Base-by-base conservation (phyloP, 768 basidiomycete species). In the Porpolomopsis calyptriformis region DNA sequence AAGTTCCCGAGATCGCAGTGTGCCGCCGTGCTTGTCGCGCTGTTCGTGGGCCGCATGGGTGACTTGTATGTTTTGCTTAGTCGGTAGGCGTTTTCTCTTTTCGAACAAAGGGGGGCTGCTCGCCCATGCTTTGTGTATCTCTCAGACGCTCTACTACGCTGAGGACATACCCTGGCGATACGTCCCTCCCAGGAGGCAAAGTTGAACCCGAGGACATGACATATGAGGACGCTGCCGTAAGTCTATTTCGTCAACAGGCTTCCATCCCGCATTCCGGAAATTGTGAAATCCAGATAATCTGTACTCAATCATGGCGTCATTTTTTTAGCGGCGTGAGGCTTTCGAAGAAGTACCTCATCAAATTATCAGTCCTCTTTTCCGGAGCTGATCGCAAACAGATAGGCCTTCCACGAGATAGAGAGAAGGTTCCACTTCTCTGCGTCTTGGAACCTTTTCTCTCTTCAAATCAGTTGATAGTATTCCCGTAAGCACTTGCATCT, bases 31-130 rank as follows among this genome's bases (percentile, higher is more conserved):
- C 72, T 91, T 8, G 82, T 91, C 1, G 85, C 87, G 9, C 56
- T 94, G 40, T 94, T 94, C 49, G 78, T 90, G 2, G 91, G 91
- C 0, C 68, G 90, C 5, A 70, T 72, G 24, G 90, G 91, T 4
- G 87, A 93, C 53, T 56, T 94, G 20, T 86, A 91, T 53, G 91
- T 93, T 3, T 58, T 92, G 24, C 71, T 93, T n/a, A 88, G 77
- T 55, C 71, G 81, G 87, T 85, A 57, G 55, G 83, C 68, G 46
- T 47, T 48, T 56, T 40, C 20, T 43, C 4, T 33, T 12, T 26
- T 25, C 26, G 23, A 9, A 19, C 16, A 18, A 6, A 27, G 26
- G n/a, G 50, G 39, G 27, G 9, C 14, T 14, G 33, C 9, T 14
- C 2, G 6, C 23, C 6, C 9, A 40, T 14, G 6, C 12, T 29